These are phyloP conservation scores for cucumber (Cucumis sativus) DNA, from an alignment of 306 rosid genomes.

Conservation along the genomic window DNA sequence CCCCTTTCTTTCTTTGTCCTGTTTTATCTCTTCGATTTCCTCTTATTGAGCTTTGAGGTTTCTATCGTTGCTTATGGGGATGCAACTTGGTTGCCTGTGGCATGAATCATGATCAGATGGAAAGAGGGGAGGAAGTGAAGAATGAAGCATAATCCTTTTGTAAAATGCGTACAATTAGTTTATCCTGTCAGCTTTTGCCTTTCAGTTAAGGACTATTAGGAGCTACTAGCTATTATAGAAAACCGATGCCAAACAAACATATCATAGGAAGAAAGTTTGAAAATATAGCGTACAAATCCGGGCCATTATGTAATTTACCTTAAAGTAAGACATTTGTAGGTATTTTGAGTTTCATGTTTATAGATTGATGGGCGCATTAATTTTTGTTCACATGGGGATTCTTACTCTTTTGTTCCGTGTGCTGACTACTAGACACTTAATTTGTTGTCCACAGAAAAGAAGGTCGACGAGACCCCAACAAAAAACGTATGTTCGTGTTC, in stretches of 20 bases:
- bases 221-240: neutral
- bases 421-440: constrained; percentile 4
- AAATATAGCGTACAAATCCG: neutral
- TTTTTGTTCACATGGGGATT: no score
- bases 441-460: constrained; percentile 51
- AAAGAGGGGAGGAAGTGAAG: neutral
- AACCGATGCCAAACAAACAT: neutral
- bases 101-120: neutral
- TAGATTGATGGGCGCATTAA: neutral
- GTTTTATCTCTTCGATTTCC: neutral
- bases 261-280: neutral
- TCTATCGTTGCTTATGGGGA: neutral
- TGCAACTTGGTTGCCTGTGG: neutral
- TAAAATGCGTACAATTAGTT: neutral
- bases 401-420: neutral
- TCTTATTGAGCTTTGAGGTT: neutral
- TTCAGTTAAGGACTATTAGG: neutral
- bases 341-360: neutral
- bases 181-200: neutral
- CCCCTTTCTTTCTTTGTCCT: neutral
- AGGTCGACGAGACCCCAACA: constrained; percentile 56
- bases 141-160: neutral
- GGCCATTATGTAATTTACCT: neutral
- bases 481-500: constrained; percentile 67
- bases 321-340: neutral